Base-by-base conservation (phyloP, 2,329 filamentous ascomycete genomes). In the Ophiognomonia clavigignenti-juglandacearum region DNA sequence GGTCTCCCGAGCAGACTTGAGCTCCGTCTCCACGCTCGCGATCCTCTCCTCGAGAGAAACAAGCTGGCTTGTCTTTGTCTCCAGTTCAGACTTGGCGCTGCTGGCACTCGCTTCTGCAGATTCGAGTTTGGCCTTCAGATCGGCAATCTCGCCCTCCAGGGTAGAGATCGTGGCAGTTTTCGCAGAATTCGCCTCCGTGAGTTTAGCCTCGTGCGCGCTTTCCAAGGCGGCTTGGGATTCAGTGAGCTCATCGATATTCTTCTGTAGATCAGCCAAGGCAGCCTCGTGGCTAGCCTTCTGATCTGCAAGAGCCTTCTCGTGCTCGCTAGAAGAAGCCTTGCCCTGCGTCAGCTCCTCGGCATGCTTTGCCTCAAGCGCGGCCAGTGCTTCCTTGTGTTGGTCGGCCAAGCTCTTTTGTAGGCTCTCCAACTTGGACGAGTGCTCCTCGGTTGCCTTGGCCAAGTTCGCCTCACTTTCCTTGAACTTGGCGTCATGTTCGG, bases 331-430 rank as follows among this genome's bases (percentile, higher is more conserved):
- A 40, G 73, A 65, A 1, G 68, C 57, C 54, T 71, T 66, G 46
- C 67, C 71, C 55, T 73, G 68, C 6, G 69, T 69, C 23, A 81
- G 61, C 51, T 75, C 72, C 38, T 70, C 68, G 26, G 71, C 67
- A 53, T 82, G 75, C 53, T 75, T 72, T n/a, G 69, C 63, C 59
- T 80, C 72, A 38, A 83, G 61, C 4, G 71, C 70, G 35, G 71
- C 65, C 11, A 82, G 56, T 16, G 71, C 65, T 35, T 70, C 62
- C 38, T 70, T 60, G 53, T 82, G 76, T 57, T 82, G 69, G 22
- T 74, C 68, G 16, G 67, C 62, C 6, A 82, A 61, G 0, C 70
- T 67, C 35, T 66, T 61, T 56, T 74, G 70, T n/a, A 83, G 60
- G 46, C 71, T 68, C 48, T 73, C 69, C 7, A 82, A 61, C 57